Percentiles rank a stretch among this genome's conserved stretches.
Conservation (phyloP, 2,329 filamentous ascomycete species). For the Atkinsonella texensis region DNA sequence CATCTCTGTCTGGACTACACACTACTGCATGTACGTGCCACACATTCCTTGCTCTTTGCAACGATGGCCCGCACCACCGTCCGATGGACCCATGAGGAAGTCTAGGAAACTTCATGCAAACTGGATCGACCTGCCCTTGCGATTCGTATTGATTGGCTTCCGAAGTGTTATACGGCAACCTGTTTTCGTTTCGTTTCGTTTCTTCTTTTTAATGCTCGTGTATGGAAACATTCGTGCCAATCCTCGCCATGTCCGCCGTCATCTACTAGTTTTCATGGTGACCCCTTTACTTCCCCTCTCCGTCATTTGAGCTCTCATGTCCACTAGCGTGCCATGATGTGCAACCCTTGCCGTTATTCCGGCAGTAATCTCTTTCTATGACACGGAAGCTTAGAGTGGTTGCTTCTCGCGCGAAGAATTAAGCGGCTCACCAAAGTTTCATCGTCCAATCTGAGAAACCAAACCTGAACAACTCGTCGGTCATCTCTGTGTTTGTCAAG, state of each 20-base stretch:
- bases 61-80: not conserved
- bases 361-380: not conserved
- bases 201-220: not conserved
- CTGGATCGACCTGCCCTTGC: not conserved
- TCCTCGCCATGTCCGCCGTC: not conserved
- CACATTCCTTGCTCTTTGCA: constrained; percentile 3
- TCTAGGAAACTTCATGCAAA: not conserved
- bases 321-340: not conserved
- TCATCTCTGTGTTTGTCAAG: not conserved
- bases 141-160: not conserved
- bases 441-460: not conserved
- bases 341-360: not conserved
- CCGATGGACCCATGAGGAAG: not conserved
- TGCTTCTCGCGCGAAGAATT: not conserved
- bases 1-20: not conserved
- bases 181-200: not conserved
- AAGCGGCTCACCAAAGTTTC: not conserved
- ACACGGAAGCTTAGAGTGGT: not conserved
- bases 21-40: constrained; percentile 3
- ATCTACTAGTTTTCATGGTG: not conserved
- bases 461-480: not conserved
- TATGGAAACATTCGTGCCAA: not conserved
- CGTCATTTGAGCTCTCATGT: not conserved
- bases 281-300: not conserved
- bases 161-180: not conserved